Evolutionary conservation across 352 stramenopile species (phyloP).

Genomic region (Globisporangium cylindrosporum): DNA sequence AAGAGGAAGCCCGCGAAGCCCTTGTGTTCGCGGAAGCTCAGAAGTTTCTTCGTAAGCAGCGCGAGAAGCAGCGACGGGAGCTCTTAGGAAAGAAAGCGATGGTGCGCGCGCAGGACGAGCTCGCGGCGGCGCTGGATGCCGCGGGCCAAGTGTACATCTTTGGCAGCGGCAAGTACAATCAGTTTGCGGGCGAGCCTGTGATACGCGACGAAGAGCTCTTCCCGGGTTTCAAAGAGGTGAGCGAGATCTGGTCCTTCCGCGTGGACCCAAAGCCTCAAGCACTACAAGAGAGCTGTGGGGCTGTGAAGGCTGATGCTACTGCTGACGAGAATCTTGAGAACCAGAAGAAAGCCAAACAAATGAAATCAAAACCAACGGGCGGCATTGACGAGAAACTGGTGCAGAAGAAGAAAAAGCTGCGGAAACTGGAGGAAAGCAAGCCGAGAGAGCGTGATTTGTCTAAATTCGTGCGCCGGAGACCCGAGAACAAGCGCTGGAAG

Average conservation of each 20-base stretch:
- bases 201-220: conserved; percentile 54
- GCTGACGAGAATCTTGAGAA: not conserved
- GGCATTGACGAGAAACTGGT: conserved; percentile 14
- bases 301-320: not conserved
- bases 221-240: conserved; percentile 60
- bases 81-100: conserved; percentile 46
- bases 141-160: conserved; percentile 93
- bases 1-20: conserved; percentile 88
- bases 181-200: conserved; percentile 73
- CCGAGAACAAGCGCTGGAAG: conserved; percentile 69
- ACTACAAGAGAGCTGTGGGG: not conserved
- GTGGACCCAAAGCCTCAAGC: conserved; percentile 23
- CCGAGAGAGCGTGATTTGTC: conserved; percentile 13
- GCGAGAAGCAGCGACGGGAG: conserved; percentile 56
- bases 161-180: conserved; percentile 72
- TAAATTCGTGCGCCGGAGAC: conserved; percentile 55
- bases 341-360: conserved; percentile 3
- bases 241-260: conserved; percentile 56
- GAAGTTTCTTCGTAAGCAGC: conserved; percentile 70
- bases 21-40: conserved; percentile 75
- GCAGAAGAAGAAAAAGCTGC: conserved; percentile 9
- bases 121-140: conserved; percentile 85
- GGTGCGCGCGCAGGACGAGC: conserved; percentile 76
- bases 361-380: not conserved
- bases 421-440: conserved; percentile 15